Conservation (phyloP, 805 yeast species). For the Candida ficus region DNA sequence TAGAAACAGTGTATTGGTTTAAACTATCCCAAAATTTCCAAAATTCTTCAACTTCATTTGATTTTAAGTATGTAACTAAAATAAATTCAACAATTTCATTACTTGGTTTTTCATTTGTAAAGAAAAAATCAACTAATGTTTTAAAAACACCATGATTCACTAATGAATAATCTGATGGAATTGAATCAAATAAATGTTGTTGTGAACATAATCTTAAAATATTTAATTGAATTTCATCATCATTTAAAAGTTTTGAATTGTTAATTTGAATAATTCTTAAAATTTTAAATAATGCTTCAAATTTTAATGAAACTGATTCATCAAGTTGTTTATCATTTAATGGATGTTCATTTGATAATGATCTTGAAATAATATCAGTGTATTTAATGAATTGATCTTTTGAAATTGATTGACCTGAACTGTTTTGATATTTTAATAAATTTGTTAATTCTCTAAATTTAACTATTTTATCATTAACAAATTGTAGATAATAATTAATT, state of each 20-base stretch:
- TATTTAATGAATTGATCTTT: slow-evolving; percentile 9
- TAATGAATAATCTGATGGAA: slow-evolving; percentile 6
- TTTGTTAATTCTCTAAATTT: slow-evolving; percentile 6
- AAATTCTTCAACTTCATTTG: slow-evolving; percentile 13
- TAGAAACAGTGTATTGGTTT: neutral
- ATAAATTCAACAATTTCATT: slow-evolving; percentile 13
- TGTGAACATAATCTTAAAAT: slow-evolving; percentile 20
- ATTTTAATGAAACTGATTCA: slow-evolving; percentile 2
- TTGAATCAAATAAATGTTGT: slow-evolving; percentile 15
- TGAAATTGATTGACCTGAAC: slow-evolving; percentile 15
- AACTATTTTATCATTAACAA: slow-evolving; percentile 9
- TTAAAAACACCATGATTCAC: slow-evolving; percentile 8
- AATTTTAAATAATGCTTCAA: slow-evolving; percentile 9
- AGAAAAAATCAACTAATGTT: slow-evolving; percentile 12
- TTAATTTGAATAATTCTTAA: slow-evolving; percentile 10
- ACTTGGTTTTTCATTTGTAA: slow-evolving; percentile 2
- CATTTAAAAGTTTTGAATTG: slow-evolving; percentile 10
- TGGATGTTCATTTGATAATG: slow-evolving; percentile 9
- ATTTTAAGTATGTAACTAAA: slow-evolving; percentile 16
- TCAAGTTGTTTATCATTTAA: slow-evolving; percentile 5
- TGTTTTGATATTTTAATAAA: slow-evolving; percentile 11
- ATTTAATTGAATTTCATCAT: slow-evolving; percentile 9
- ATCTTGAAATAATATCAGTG: slow-evolving; percentile 1
- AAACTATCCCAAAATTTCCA: slow-evolving; percentile 19
- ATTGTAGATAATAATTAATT: slow-evolving; percentile 10